Evolutionary conservation across 176 grass and related monocot species (phyloP), one percentile per base, ranked within the genome.

Genomic region (Poa pratensis): DNA sequence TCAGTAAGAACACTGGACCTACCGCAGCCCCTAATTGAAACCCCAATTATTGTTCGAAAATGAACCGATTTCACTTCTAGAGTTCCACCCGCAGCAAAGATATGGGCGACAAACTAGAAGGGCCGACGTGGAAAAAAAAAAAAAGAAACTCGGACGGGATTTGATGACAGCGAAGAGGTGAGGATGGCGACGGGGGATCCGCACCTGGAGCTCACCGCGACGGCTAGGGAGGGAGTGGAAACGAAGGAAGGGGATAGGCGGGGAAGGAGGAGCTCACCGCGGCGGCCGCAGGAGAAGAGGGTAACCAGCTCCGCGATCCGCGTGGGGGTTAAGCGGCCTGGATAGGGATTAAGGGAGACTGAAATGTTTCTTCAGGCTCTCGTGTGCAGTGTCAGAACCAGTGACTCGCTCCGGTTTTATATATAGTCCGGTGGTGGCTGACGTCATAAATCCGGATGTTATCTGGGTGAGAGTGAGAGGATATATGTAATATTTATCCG

Each of bases 271-370:
- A 20, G 76, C 73, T 75, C 48, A 75, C 72, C 73, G 73, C 48
- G 73, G 16, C 48, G 73, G 26, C 73, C 48, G 73, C 48, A 48
- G 73, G 73, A 75, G 73, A 20, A 75, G 46, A 3, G 3, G 69
- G 19, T 16, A 74, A 74, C 71, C 23, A 18, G 71, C 45, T 59
- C 75, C 76, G 76, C 54, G 76, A 78, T 43, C n/a, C 35, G 54
- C 0, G 39, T 3, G 75, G 34, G 52, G 20, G 53, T 78, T 78
- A 40, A 59, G 75, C n/a, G 54, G 5, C 13, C 35, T 58, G 76
- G 76, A 60, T 78, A 78, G 13, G 35, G 76, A 78, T 61, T 43
- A 43, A 43, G 35, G 53, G 30, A 58, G 49, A 34, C 26, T 52
- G 48, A 13, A 53, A 2, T 26, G 27, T 6, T 28, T 42, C 9